A percentile compares a stretch with the other conserved stretches of the same genome.
These are phyloP conservation scores for Colletotrichum zoysiae DNA, from an alignment of 2,329 filamentous ascomycete genomes.

Conservation along the genomic window DNA sequence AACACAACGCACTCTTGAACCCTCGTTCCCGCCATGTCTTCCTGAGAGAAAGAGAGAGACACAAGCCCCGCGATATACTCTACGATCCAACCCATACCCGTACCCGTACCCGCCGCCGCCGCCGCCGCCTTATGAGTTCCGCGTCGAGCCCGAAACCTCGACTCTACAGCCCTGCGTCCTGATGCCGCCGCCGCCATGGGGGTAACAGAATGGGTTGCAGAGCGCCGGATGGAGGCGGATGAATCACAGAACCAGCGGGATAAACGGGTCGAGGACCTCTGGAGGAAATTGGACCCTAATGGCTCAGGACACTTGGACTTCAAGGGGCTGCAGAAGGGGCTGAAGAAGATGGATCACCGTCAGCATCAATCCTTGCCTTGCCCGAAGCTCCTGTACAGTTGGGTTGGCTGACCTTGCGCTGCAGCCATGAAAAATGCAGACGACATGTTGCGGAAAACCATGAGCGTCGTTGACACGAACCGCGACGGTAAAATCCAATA, in stretches of 20 bases:
- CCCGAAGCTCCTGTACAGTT: conserved; percentile 8
- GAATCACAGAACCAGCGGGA: conserved; percentile 85
- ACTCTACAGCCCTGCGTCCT: conserved; percentile 42
- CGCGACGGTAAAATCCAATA: conserved; percentile 92
- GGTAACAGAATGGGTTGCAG: conserved; percentile 63
- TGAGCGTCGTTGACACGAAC: conserved; percentile 86
- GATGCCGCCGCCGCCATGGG: conserved; percentile 52
- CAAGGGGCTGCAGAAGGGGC: conserved; percentile 84
- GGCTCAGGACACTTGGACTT: conserved; percentile 85
- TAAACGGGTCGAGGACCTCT: conserved; percentile 84
- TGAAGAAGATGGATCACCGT: conserved; percentile 94
- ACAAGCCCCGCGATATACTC: background rate
- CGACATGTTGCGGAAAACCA: conserved; percentile 82
- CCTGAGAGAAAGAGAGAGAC: conserved; percentile 13
- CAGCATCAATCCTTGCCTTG: conserved; percentile 46
- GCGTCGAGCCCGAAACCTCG: conserved; percentile 49
- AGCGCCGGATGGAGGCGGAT: conserved; percentile 74
- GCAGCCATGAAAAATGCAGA: conserved; percentile 89
- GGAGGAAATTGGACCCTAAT: conserved; percentile 83
- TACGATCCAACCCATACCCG: background rate
- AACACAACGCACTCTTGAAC: conserved; percentile 22
- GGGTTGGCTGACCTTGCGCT: conserved; percentile 38
- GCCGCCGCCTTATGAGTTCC: conserved; percentile 42
- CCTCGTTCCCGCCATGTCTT: conserved; percentile 32
- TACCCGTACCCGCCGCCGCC: background rate